phyloP scores from a whole-genome alignment of 768 basidiomycete species.

The Phanerodontia chrysosporium region DNA sequence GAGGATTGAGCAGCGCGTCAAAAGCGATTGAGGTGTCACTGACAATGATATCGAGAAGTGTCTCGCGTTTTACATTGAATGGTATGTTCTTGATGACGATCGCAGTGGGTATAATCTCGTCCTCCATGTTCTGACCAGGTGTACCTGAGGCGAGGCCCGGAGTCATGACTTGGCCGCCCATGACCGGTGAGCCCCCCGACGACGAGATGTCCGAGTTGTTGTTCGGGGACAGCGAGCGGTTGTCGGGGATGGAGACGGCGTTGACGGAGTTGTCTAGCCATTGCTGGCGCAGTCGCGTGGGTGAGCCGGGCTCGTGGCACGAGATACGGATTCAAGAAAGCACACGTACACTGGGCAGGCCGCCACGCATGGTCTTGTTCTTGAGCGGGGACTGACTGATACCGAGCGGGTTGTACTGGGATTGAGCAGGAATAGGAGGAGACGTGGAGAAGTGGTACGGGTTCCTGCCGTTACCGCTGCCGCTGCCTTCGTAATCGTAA shows the following conservation, averaged over 20 bases:
- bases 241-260: conserved; percentile 44
- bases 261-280: conserved; percentile 64
- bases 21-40: conserved; percentile 29
- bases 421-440: conserved; percentile 52
- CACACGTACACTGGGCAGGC: conserved; percentile 66
- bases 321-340: conserved; percentile 2
- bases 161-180: conserved; percentile 33
- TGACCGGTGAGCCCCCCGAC: conserved; percentile 76
- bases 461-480: conserved; percentile 43
- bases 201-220: conserved; percentile 89
- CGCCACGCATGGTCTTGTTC: conserved; percentile 66
- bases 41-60: conserved; percentile 93
- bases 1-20: conserved; percentile 5
- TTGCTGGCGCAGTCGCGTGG: conserved; percentile 49
- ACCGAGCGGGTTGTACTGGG: conserved; percentile 42
- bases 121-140: conserved; percentile 52
- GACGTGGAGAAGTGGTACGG: conserved; percentile 72
- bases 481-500: conserved; percentile 77
- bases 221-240: conserved; percentile 78
- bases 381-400: conserved; percentile 70
- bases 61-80: conserved; percentile 96
- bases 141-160: conserved; percentile 45
- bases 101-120: conserved; percentile 96
- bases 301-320: conserved; percentile 15
- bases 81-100: conserved; percentile 99